Base-by-base conservation (phyloP, 2,329 filamentous ascomycete species). In the Aspergillus sp. region DNA sequence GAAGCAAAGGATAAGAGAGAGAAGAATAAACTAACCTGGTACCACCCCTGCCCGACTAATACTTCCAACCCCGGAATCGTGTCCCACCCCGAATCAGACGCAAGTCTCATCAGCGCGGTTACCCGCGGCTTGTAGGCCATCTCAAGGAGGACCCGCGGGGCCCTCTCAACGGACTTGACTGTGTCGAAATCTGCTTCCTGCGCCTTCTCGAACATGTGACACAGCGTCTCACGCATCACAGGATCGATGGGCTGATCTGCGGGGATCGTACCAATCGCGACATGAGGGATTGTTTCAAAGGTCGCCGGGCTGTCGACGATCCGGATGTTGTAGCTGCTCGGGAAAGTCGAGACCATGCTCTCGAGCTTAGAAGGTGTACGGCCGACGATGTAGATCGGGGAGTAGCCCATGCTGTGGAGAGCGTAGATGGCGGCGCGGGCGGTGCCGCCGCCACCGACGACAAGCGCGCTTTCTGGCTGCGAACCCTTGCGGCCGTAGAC, bases 121-220 rank as follows among this genome's bases (percentile, higher is more conserved):
- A 90, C 83, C 0, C 84, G 80, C 18, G 95, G 95, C 75, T 93
- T 96, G 75, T 99, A 99, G 2, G 95, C 93, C 93, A 99, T 96
- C 74, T 99, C 95, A 3, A 98, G 77, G 59, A 98, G 76, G 12
- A 95, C 84, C 18, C 84, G 83, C 24, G 75, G 76, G 5, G 74
- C 74, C 51, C 75, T 75, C 22, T 71, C 71, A 6, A 65, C 64
- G 9, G 69, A 62, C 50, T 71, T 62, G 68, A 71, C 66, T 54
- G 67, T 59, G 67, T 72, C 62, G 65, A 71, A 59, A 57, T 78
- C 76, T n/a, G 86, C 70, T 34, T 86, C 67, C 15, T 80, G 74
- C 5, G 77, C 74, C 9, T 68, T 69, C 57, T 71, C 65, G 61
- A 87, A 84, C 56, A 87, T 72, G 3, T 73, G 66, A 62, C 78